Conservation (phyloP, 768 basidiomycete genomes). For the Naematelia encephala region DNA sequence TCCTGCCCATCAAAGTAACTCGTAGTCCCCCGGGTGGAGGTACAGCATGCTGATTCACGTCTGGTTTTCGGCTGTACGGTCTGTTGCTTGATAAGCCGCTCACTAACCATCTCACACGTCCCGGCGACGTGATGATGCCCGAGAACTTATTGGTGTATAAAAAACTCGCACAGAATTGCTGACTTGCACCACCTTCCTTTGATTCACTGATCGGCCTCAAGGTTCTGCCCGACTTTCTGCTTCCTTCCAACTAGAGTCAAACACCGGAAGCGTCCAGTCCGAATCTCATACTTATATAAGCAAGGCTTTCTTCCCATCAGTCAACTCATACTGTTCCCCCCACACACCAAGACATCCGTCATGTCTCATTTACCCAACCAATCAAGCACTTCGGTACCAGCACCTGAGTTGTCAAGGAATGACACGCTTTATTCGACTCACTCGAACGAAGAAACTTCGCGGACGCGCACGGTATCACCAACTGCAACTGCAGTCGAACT, state of each 20-base stretch:
- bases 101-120: not conserved
- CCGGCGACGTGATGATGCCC: not conserved
- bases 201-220: conserved; percentile 4
- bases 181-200: not conserved
- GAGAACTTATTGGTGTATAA: too few relatives aligned
- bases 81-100: not conserved
- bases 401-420: not conserved
- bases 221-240: not conserved
- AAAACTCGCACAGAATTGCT: not conserved
- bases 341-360: not conserved
- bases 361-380: not conserved
- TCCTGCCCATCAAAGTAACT: not conserved
- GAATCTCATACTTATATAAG: not conserved
- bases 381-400: not conserved
- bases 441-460: not conserved
- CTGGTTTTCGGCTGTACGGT: not conserved
- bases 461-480: not conserved
- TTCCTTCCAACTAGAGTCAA: not conserved
- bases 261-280: not conserved
- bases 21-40: too few relatives aligned
- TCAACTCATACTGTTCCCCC: not conserved
- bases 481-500: not conserved
- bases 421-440: not conserved
- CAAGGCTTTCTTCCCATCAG: not conserved
- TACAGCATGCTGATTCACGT: too few relatives aligned